Percentiles rank a stretch among this genome's conserved stretches.
These are phyloP conservation scores for Suillus americanus DNA, from an alignment of 768 basidiomycete species.

Conservation along the genomic window DNA sequence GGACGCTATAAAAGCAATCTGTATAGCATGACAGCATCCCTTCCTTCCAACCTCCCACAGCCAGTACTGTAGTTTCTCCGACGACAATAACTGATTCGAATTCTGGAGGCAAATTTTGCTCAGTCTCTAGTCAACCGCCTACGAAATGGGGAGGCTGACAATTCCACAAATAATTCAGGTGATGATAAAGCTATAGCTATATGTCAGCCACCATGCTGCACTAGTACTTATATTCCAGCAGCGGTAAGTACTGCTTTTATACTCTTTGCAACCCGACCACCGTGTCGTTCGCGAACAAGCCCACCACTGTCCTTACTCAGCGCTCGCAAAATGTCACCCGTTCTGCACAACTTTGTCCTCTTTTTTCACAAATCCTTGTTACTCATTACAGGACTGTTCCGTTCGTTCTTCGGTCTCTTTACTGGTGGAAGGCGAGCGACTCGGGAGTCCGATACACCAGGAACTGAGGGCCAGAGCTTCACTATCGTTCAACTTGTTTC, in stretches of 20 bases:
- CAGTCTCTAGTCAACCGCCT: background rate
- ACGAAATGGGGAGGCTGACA: background rate
- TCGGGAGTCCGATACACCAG: constrained; percentile 2
- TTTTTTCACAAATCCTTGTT: constrained; percentile 24
- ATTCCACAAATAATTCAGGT: too few relatives aligned
- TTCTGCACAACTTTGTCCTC: constrained; percentile 10
- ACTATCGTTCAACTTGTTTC: background rate
- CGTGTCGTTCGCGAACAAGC: background rate
- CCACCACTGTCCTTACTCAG: constrained; percentile 17
- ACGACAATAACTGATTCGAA: background rate
- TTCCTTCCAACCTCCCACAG: background rate
- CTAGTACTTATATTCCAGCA: background rate
- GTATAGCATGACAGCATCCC: background rate
- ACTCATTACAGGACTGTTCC: constrained; percentile 28
- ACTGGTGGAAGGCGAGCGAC: constrained; percentile 12
- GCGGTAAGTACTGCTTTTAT: background rate
- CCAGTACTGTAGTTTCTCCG: background rate
- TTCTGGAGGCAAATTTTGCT: background rate
- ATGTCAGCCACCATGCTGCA: background rate
- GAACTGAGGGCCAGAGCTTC: background rate
- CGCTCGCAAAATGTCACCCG: constrained; percentile 12
- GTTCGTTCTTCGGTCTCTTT: constrained; percentile 24
- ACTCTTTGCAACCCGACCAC: background rate
- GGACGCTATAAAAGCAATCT: constrained; percentile 44
- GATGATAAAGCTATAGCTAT: background rate